Base-by-base conservation (phyloP, 2,329 filamentous ascomycete species). In the Pseudomassariella vexata region DNA sequence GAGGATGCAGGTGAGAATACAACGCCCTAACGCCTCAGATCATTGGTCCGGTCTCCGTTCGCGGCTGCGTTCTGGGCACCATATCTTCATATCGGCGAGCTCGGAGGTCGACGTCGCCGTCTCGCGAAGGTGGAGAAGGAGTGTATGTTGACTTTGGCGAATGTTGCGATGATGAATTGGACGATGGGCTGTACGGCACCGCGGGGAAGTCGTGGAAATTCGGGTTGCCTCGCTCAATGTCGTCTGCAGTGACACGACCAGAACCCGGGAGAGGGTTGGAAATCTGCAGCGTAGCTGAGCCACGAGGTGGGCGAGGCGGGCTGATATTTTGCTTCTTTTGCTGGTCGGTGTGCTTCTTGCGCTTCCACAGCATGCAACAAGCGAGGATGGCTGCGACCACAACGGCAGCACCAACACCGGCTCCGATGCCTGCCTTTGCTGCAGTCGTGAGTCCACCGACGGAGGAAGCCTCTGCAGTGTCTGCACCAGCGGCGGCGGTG, bases 1-100 rank as follows among this genome's bases (percentile, higher is more conserved):
- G 3, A 34, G 12, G 25, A 34, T 29, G 24, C n/a, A n/a, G n/a
- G n/a, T n/a, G n/a, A n/a, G n/a, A n/a, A n/a, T n/a, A n/a, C n/a
- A n/a, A n/a, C n/a, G n/a, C n/a, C n/a, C n/a, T n/a, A n/a, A n/a
- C n/a, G n/a, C n/a, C n/a, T n/a, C n/a, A n/a, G n/a, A n/a, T n/a
- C n/a, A 11, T 11, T 18, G 19, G 30, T 25, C 27, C 25, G 9
- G 27, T 33, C 30, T 26, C 27, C 15, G 36, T 35, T 14, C 29
- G 28, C 9, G 36, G 36, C 15, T 38, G 23, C 18, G 28, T 30
- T 16, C 36, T 30, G 12, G 32, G 36, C 19, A 35, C 19, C 36
- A 38, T 38, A 19, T 38, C 36, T 16, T 38, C 36, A 22, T 38
- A 38, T 11, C 32, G 32, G 22, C 34, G 29, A n/a, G 20, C 28